phyloP scores from a whole-genome alignment of 1,284 basidiomycete genomes.

The Leccinum variabile region DNA sequence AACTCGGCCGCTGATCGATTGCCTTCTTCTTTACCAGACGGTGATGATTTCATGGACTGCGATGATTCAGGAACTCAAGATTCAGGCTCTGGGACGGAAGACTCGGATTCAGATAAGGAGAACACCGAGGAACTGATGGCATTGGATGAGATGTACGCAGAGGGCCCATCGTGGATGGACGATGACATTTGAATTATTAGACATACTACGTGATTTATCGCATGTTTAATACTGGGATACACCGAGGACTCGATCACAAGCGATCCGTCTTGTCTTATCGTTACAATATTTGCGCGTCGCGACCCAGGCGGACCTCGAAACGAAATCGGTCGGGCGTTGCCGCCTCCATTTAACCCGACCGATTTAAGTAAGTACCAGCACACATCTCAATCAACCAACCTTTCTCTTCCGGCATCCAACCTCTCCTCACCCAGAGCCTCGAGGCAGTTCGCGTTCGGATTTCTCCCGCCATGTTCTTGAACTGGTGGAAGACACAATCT shows the following conservation, averaged over 20 bases:
- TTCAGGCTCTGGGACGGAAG: not conserved
- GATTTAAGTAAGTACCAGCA: too few relatives aligned
- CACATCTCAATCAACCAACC: too few relatives aligned
- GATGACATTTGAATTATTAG: not conserved
- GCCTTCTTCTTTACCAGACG: not conserved
- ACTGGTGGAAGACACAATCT: slow-evolving; percentile 71
- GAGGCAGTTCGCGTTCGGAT: too few relatives aligned
- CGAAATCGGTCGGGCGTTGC: too few relatives aligned
- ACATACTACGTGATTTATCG: not conserved
- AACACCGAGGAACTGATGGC: not conserved
- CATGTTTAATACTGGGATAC: not conserved
- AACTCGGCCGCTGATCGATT: not conserved
- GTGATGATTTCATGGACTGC: not conserved
- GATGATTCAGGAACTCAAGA: not conserved
- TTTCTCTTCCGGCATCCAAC: too few relatives aligned
- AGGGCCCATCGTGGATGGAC: not conserved
- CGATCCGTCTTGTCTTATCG: not conserved
- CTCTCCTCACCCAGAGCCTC: too few relatives aligned
- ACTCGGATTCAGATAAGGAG: not conserved
- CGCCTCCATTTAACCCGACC: too few relatives aligned
- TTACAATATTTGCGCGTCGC: too few relatives aligned
- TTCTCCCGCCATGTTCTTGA: too few relatives aligned
- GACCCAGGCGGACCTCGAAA: too few relatives aligned
- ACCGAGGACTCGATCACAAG: not conserved
- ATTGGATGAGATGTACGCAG: not conserved